Base-by-base conservation (phyloP, 176 grass and related monocot genomes). In the Oryza rufipogon region DNA sequence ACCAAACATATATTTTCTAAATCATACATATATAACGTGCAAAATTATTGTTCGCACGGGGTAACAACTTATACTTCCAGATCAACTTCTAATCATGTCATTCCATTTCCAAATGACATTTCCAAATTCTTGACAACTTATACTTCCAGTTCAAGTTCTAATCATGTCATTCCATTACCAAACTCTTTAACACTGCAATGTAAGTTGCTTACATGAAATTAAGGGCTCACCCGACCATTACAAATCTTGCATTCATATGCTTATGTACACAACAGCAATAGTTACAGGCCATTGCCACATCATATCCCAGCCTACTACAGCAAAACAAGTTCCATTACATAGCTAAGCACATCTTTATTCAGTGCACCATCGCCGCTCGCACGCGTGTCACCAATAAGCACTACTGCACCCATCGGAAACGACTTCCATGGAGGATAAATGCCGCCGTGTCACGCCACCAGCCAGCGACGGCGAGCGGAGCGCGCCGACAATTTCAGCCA, bases 361-460 rank as follows among this genome's bases (percentile, higher is more conserved):
- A 63, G 58, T 32, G 30, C 30, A 32, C 2, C n/a, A n/a, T 63
- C 67, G 33, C 15, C 33, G 67, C 67, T 7, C 32, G 38, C 20
- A 45, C 3, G 36, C n/a, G 10, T 23, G 58, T 63, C 20, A 23
- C n/a, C n/a, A 7, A 19, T 4, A 32, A 32, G 30, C 30, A 32
- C 30, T 32, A 32, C 30, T 32, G 33, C 6, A 38, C 66, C 66
- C 32, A 68, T 15, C 0, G 58, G 38, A 67, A 67, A 33, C 0
- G 28, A 33, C 42, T 26, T 32, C 42, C 70, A 74, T 19, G 68
- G 64, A 73, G 68, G 64, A 73, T 46, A 23, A 4, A 73, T 71
- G 39, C 11, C 38, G 19, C 36, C 36, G 5, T 4, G 34, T 17
- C 11, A 48, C 54, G 25, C 23, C 47, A 71, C 11, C 17, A 10